phyloP scores from a whole-genome alignment of 345 rosid species.

The Pseudoturritis turrita region DNA sequence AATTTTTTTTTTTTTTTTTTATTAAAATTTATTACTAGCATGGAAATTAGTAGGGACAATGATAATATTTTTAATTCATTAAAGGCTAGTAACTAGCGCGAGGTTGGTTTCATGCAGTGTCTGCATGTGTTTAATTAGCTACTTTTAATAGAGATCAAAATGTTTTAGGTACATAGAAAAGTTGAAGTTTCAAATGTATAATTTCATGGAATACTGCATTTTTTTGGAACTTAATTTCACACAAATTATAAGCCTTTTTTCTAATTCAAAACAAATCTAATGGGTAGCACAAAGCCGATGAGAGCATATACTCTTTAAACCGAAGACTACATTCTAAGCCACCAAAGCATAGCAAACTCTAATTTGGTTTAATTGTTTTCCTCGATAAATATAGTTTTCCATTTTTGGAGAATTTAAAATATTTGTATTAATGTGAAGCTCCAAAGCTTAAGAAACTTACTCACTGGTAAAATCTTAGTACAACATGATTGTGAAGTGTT shows the following conservation, averaged over 20 bases:
- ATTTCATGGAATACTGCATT: neutral
- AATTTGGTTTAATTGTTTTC: too few relatives aligned
- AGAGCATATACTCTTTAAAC: neutral
- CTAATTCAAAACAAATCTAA: neutral
- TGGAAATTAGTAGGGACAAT: conserved; percentile 11
- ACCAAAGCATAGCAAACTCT: neutral
- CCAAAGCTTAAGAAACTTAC: neutral
- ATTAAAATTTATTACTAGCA: neutral
- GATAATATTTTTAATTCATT: conserved; percentile 7
- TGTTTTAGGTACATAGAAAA: neutral
- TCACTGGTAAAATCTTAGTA: neutral
- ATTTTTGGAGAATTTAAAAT: neutral
- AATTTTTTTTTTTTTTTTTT: neutral
- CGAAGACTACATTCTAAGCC: too few relatives aligned
- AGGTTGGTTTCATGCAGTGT: conserved; percentile 19
- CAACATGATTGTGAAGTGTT: neutral
- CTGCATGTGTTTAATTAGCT: conserved; percentile 14
- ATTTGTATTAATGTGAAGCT: neutral
- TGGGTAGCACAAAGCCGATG: neutral
- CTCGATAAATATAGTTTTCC: neutral
- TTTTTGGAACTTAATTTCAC: neutral
- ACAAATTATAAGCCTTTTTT: neutral
- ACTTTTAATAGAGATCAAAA: neutral
- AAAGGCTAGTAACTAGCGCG: conserved; percentile 11
- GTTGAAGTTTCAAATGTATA: neutral